phyloP scores from a whole-genome alignment of 164 flowering plant genomes.

The Houttuynia cordata region DNA sequence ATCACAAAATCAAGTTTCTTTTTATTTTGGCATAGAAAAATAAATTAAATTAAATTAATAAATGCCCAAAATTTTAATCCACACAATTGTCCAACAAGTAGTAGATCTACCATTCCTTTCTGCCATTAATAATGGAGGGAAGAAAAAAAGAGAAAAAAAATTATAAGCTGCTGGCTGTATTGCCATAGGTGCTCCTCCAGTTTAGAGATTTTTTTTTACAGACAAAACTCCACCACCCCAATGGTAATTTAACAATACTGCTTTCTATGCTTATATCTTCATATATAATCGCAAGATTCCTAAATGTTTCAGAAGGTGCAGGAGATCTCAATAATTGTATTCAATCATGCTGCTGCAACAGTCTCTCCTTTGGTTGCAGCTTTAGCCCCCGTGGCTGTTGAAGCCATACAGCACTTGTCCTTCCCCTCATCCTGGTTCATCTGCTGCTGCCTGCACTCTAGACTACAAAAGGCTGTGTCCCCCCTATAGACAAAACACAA shows the following conservation, averaged over 20 bases:
- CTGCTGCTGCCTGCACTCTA: slow-evolving; percentile 53
- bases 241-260: neutral
- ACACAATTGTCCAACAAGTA: too few species aligned
- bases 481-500: slow-evolving; percentile 23
- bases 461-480: slow-evolving; percentile 52
- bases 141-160: too few species aligned
- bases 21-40: too few species aligned
- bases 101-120: too few species aligned
- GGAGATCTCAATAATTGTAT: too few species aligned
- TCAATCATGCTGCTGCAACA: slow-evolving; percentile 15
- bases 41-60: too few species aligned
- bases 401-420: slow-evolving; percentile 35
- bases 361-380: slow-evolving; percentile 27
- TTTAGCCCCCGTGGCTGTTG: slow-evolving; percentile 17
- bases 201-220: too few species aligned
- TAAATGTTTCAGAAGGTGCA: too few species aligned
- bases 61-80: too few species aligned
- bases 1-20: too few species aligned
- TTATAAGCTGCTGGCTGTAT: neutral
- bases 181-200: neutral
- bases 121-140: too few species aligned
- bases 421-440: slow-evolving; percentile 48
- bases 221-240: neutral
- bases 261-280: neutral
- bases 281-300: too few species aligned